phyloP scores from a whole-genome alignment of 1,284 basidiomycete species.

The Wallemia ichthyophaga region DNA sequence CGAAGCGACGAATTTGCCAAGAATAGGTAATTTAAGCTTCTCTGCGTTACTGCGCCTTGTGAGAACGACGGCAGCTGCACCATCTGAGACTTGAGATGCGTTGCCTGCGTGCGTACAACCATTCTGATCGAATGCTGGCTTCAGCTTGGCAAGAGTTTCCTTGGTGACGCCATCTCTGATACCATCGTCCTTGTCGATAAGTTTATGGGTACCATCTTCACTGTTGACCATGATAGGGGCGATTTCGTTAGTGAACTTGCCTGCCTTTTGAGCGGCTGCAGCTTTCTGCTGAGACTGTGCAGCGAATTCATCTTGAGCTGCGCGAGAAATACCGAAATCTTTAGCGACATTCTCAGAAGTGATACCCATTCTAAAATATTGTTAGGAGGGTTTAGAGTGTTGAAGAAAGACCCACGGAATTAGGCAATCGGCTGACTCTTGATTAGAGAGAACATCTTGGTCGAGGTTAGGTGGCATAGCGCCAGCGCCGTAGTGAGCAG shows the following conservation, averaged over 20 bases:
- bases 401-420: constrained; percentile 24
- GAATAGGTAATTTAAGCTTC: constrained; percentile 60
- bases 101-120: constrained; percentile 86
- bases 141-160: constrained; percentile 62
- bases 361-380: constrained; percentile 37
- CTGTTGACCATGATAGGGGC: constrained; percentile 63
- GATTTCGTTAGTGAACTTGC: constrained; percentile 78
- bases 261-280: constrained; percentile 51
- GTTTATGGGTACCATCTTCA: constrained; percentile 41
- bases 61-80: constrained; percentile 77
- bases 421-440: constrained; percentile 67
- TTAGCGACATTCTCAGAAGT: constrained; percentile 84
- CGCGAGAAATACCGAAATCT: constrained; percentile 41
- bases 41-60: constrained; percentile 59
- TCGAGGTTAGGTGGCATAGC: constrained; percentile 44
- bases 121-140: constrained; percentile 64
- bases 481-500: constrained; percentile 42
- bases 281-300: constrained; percentile 61
- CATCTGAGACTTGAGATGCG: constrained; percentile 87
- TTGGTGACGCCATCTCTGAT: constrained; percentile 69
- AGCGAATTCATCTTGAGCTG: constrained; percentile 53
- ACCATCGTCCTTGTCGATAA: constrained; percentile 71
- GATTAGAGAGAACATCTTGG: constrained; percentile 41
- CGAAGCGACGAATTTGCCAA: constrained; percentile 68
- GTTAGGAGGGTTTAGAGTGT: not conserved